phyloP scores from a whole-genome alignment of 164 flowering plant genomes.

The Nymphaea colorata region DNA sequence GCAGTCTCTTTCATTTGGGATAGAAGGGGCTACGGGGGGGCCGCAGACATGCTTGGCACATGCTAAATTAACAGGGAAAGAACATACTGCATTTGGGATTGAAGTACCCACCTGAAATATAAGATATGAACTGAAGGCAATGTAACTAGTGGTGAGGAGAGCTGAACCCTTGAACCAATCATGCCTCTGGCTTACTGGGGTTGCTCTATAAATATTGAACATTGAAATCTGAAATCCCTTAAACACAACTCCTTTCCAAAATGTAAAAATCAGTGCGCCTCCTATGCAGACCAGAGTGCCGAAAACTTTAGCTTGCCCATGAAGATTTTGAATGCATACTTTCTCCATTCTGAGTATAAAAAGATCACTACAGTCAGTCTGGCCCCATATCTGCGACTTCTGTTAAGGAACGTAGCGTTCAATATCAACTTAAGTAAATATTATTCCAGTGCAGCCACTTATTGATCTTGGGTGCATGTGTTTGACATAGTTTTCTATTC shows the following conservation, averaged over 20 bases:
- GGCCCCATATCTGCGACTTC: too few relatives aligned
- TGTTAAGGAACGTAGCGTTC: too few relatives aligned
- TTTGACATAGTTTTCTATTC: too few relatives aligned
- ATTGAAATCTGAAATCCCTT: conserved; percentile 18
- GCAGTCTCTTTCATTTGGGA: too few relatives aligned
- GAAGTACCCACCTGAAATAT: conserved; percentile 21
- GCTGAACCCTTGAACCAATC: conserved; percentile 35
- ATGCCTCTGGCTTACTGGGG: conserved; percentile 6
- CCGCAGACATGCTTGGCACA: too few relatives aligned
- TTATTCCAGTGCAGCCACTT: too few relatives aligned
- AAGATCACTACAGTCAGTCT: too few relatives aligned
- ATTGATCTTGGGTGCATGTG: too few relatives aligned
- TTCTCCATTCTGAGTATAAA: conserved; percentile 28
- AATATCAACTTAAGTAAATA: too few relatives aligned
- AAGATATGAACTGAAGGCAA: conserved; percentile 27
- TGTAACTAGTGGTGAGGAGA: conserved; percentile 17
- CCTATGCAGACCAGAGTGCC: conserved; percentile 26
- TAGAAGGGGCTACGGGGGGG: too few relatives aligned
- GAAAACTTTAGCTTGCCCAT: conserved; percentile 27
- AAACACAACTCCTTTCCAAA: conserved; percentile 26
- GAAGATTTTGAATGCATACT: conserved; percentile 10
- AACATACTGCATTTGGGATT: neutral
- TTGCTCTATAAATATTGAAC: conserved; percentile 7
- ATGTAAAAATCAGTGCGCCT: conserved; percentile 33
- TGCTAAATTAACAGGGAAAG: too few relatives aligned